These are phyloP conservation scores for Rhodosporidiobolus sp. DNA, from an alignment of 768 basidiomycete species.

Conservation along the genomic window DNA sequence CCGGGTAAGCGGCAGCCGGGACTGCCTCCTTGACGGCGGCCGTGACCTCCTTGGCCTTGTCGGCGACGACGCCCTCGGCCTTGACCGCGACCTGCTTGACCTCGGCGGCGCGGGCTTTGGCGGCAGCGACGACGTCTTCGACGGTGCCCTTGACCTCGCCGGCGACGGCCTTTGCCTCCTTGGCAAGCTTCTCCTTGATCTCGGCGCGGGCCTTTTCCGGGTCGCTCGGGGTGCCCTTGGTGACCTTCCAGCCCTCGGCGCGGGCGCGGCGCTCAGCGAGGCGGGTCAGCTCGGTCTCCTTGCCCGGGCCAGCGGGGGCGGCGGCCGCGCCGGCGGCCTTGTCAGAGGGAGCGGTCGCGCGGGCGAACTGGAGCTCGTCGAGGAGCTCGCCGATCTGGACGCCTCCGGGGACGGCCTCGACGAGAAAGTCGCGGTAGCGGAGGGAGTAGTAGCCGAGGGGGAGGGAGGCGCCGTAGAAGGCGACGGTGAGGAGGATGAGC, in stretches of 20 bases:
- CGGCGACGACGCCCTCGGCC: conserved; percentile 53
- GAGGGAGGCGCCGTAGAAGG: conserved; percentile 42
- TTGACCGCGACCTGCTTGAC: conserved; percentile 51
- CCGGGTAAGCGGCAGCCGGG: conserved; percentile 63
- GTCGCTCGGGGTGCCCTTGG: conserved; percentile 38
- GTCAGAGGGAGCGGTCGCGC: too few species aligned
- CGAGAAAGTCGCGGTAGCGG: conserved; percentile 80
- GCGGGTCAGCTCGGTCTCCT: conserved; percentile 39
- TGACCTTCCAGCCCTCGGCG: conserved; percentile 42
- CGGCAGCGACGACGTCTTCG: conserved; percentile 21
- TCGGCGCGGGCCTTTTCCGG: conserved; percentile 32
- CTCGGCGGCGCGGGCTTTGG: conserved; percentile 15
- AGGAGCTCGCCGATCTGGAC: conserved; percentile 74
- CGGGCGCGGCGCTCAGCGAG: conserved; percentile 47
- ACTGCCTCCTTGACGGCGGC: conserved; percentile 63
- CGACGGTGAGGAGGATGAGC: conserved; percentile 31
- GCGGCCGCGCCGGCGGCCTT: background rate
- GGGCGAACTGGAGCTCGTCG: conserved; percentile 57
- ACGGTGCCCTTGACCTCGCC: conserved; percentile 48
- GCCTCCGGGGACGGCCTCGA: conserved; percentile 72
- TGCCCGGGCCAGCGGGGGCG: conserved; percentile 24
- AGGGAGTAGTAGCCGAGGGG: conserved; percentile 40
- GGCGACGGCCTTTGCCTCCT: conserved; percentile 45
- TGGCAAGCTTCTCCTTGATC: conserved; percentile 48
- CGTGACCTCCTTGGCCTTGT: conserved; percentile 47